Percentiles rank a stretch among this genome's conserved stretches.
Conservation (phyloP, 805 yeast genomes). For the Lipomyces anomalus region DNA sequence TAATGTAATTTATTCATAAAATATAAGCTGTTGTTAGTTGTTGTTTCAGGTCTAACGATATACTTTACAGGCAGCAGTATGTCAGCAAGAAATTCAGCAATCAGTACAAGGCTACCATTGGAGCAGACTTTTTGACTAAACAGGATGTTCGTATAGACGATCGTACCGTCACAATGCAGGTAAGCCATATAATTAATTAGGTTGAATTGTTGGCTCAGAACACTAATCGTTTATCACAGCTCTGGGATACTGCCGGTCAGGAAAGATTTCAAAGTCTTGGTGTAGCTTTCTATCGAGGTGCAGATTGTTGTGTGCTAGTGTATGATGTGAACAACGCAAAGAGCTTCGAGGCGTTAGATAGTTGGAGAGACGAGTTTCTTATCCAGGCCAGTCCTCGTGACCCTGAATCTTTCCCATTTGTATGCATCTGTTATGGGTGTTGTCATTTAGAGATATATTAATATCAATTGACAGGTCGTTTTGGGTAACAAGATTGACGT, state of each 20-base stretch:
- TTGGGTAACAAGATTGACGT: conserved; percentile 93
- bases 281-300: conserved; percentile 95
- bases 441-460: too few species aligned
- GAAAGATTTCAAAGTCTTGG: conserved; percentile 95
- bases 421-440: too few species aligned
- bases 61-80: conserved; percentile 61
- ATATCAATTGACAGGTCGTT: too few species aligned
- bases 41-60: conserved; percentile 1
- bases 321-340: conserved; percentile 94
- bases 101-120: conserved; percentile 96
- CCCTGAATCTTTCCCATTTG: conserved; percentile 94
- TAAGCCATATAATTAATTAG: conserved; percentile 4
- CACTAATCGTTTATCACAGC: conserved; percentile 43
- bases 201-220: conserved; percentile 28
- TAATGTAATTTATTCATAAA: conserved; percentile 51
- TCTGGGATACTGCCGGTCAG: conserved; percentile 99
- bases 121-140: conserved; percentile 93
- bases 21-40: background rate
- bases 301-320: conserved; percentile 94
- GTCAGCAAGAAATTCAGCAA: conserved; percentile 91
- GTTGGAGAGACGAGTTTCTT: conserved; percentile 94
- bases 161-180: conserved; percentile 62
- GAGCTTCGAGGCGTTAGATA: conserved; percentile 79
- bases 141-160: conserved; percentile 76
- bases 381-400: conserved; percentile 89